These are phyloP conservation scores for Fusarium albidum DNA, from an alignment of 2,329 filamentous ascomycete genomes.

Conservation along the genomic window DNA sequence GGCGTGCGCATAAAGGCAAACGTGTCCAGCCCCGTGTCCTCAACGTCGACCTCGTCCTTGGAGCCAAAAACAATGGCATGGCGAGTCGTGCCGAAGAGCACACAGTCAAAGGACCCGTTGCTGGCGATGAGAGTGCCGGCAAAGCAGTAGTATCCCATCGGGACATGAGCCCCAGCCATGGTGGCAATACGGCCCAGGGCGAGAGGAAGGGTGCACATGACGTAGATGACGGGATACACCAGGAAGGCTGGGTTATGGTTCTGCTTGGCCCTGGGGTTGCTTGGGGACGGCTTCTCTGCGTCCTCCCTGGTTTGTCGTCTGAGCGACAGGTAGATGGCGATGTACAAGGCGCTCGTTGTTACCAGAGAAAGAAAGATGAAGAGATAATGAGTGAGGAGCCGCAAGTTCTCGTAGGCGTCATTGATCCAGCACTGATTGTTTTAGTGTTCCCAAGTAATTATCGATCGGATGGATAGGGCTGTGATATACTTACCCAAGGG, in stretches of 20 bases:
- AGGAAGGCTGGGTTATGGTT: conserved; percentile 62
- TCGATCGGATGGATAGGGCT: conserved; percentile 9
- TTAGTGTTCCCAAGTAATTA: not conserved
- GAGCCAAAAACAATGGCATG: conserved; percentile 57
- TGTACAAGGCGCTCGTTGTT: conserved; percentile 48
- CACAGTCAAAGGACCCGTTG: conserved; percentile 63
- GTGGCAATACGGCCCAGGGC: conserved; percentile 69
- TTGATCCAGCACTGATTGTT: conserved; percentile 69
- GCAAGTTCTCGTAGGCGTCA: conserved; percentile 58
- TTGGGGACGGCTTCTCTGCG: not conserved
- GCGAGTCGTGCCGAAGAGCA: conserved; percentile 60
- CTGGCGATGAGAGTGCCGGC: conserved; percentile 65
- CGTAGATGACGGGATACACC: conserved; percentile 73
- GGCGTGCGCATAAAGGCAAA: conserved; percentile 59
- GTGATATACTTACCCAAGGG: conserved; percentile 58
- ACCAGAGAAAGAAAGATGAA: conserved; percentile 63
- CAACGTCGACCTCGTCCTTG: conserved; percentile 44
- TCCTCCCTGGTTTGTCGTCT: conserved; percentile 33
- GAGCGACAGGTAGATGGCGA: conserved; percentile 49
- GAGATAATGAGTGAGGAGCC: conserved; percentile 68
- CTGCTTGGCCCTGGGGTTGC: conserved; percentile 12
- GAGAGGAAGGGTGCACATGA: conserved; percentile 71
- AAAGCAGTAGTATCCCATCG: conserved; percentile 63
- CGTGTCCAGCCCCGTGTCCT: conserved; percentile 58
- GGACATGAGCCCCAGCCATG: conserved; percentile 62